phyloP scores from a whole-genome alignment of 2,329 filamentous ascomycete species.

The Trichophyton equinum region DNA sequence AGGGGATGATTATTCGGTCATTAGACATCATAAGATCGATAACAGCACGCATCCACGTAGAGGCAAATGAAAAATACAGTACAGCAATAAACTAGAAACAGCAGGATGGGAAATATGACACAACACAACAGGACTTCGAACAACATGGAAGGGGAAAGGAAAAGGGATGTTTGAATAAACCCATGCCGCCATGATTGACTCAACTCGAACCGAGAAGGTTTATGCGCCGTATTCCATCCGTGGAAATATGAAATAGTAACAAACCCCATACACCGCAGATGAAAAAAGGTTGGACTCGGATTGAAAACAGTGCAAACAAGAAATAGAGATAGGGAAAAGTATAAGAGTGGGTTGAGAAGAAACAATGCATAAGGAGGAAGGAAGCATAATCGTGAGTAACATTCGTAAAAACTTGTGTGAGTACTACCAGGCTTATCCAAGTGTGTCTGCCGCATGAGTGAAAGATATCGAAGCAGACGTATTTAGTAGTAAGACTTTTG shows the following conservation, averaged over 20 bases:
- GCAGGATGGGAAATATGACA: slow-evolving; percentile 3
- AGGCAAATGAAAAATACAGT: background rate
- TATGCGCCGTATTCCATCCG: background rate
- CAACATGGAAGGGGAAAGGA: background rate
- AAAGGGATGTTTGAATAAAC: background rate
- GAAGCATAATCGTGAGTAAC: background rate
- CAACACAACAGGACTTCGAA: background rate
- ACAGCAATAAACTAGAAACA: slow-evolving; percentile 6
- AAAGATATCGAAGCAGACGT: background rate
- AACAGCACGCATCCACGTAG: background rate
- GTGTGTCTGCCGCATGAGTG: background rate
- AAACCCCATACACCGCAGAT: background rate
- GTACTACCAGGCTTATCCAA: background rate
- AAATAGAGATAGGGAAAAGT: background rate
- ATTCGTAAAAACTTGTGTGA: background rate
- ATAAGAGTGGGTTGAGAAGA: background rate
- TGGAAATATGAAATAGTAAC: background rate
- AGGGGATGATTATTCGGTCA: background rate
- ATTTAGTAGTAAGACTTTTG: slow-evolving; percentile 25
- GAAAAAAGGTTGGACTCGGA: background rate
- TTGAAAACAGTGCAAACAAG: background rate
- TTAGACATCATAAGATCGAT: background rate
- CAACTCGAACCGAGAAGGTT: background rate
- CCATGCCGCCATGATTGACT: background rate
- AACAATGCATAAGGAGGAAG: background rate